These are phyloP conservation scores for Colletotrichum sp. DNA, from an alignment of 2,329 filamentous ascomycete species.

Conservation along the genomic window DNA sequence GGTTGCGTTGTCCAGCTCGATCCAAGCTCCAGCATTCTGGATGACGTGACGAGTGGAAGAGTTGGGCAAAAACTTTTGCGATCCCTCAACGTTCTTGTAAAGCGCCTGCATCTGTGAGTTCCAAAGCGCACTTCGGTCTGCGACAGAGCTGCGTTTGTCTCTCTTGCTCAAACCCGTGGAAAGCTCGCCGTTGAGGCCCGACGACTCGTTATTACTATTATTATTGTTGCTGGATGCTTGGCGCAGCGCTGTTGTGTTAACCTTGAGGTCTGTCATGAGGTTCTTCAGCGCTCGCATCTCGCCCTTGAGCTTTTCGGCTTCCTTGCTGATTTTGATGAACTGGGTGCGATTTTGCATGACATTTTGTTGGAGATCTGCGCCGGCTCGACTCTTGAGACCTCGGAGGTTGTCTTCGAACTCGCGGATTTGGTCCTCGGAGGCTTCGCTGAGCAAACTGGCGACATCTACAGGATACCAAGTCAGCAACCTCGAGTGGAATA, in stretches of 20 bases:
- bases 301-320: slow-evolving; percentile 95
- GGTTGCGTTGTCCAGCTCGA: slow-evolving; percentile 95
- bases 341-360: slow-evolving; percentile 97
- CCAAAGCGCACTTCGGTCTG: slow-evolving; percentile 70
- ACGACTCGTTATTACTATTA: slow-evolving; percentile 49
- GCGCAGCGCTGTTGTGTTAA: slow-evolving; percentile 72
- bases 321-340: slow-evolving; percentile 99
- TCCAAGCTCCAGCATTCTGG: slow-evolving; percentile 91
- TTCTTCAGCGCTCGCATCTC: slow-evolving; percentile 93
- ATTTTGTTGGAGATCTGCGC: slow-evolving; percentile 88
- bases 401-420: slow-evolving; percentile 79
- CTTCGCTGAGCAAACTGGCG: slow-evolving; percentile 76
- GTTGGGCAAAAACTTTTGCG: slow-evolving; percentile 94
- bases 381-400: slow-evolving; percentile 78
- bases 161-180: slow-evolving; percentile 65
- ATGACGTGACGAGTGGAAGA: slow-evolving; percentile 91
- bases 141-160: slow-evolving; percentile 90
- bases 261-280: slow-evolving; percentile 90
- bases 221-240: slow-evolving; percentile 62
- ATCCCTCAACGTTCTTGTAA: slow-evolving; percentile 97
- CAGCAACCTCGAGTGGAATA: slow-evolving; percentile 1
- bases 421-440: slow-evolving; percentile 84
- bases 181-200: slow-evolving; percentile 56
- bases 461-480: slow-evolving; percentile 53
- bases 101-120: slow-evolving; percentile 78